Percentiles rank a stretch among this genome's conserved stretches.
These are phyloP conservation scores for Nidularia pulvinata DNA, from an alignment of 768 basidiomycete genomes.

Conservation along the genomic window DNA sequence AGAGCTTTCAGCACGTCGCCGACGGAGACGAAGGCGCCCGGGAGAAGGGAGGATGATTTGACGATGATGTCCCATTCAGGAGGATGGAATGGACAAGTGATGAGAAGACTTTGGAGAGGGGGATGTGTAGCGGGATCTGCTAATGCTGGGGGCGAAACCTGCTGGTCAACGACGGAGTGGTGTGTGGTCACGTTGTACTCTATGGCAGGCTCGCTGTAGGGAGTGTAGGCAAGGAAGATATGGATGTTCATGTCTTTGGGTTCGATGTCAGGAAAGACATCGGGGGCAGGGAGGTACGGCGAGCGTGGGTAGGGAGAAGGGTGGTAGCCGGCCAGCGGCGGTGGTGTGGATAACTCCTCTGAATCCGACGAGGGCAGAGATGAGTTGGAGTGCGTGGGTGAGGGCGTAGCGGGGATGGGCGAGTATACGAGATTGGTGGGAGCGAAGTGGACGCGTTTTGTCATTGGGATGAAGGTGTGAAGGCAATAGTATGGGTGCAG, in stretches of 20 bases:
- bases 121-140: constrained; percentile 41
- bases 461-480: constrained; percentile 13
- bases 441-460: constrained; percentile 42
- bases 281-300: constrained; percentile 10
- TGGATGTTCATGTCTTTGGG: constrained; percentile 36
- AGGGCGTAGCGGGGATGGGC: constrained; percentile 27
- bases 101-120: constrained; percentile 27
- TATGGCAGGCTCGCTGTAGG: constrained; percentile 27
- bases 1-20: constrained; percentile 48
- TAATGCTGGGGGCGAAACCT: constrained; percentile 27
- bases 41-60: constrained; percentile 12
- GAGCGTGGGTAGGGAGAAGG: constrained; percentile 27
- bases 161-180: constrained; percentile 20
- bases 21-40: constrained; percentile 35
- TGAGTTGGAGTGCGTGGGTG: constrained; percentile 30
- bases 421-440: constrained; percentile 32
- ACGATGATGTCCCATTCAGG: constrained; percentile 28
- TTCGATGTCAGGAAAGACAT: constrained; percentile 16
- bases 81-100: constrained; percentile 28
- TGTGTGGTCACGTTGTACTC: constrained; percentile 34
- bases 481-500: constrained; percentile 9
- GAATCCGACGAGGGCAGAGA: constrained; percentile 34
- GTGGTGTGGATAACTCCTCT: constrained; percentile 34
- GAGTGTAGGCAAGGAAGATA: constrained; percentile 35
- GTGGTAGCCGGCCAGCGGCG: constrained; percentile 21